These are phyloP conservation scores for Aureobasidium leucospermi DNA, from an alignment of 2,329 filamentous ascomycete genomes.

Conservation along the genomic window DNA sequence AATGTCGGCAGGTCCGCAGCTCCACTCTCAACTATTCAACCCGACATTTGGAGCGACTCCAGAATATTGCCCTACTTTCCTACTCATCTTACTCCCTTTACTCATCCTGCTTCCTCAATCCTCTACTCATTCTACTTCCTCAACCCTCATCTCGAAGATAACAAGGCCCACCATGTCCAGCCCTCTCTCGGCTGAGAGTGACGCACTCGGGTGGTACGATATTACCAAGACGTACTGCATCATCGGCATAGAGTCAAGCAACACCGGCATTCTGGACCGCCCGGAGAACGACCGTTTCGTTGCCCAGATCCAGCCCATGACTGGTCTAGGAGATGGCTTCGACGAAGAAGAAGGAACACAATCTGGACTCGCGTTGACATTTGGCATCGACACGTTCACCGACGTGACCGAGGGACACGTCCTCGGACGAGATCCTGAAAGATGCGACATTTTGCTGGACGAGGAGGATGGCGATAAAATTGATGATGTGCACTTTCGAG, in stretches of 20 bases:
- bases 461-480: not conserved
- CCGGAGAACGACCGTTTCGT: constrained; percentile 3
- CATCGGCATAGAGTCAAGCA: constrained; percentile 1
- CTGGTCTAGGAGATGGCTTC: not conserved
- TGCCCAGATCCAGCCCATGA: not conserved
- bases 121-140: no score
- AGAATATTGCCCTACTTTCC: not conserved
- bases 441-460: not conserved
- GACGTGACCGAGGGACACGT: constrained; percentile 3
- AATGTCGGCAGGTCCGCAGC: not conserved
- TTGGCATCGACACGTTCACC: constrained; percentile 1
- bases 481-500: not conserved
- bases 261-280: not conserved
- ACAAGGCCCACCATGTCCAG: not conserved
- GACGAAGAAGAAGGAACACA: constrained; percentile 3
- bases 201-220: not conserved
- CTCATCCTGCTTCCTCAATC: not conserved
- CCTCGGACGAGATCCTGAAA: not conserved
- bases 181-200: not conserved
- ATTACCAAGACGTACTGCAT: constrained; percentile 6
- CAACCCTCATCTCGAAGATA: not conserved
- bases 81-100: not conserved
- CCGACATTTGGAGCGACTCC: not conserved
- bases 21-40: not conserved
- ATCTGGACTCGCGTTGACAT: not conserved